These are phyloP conservation scores for Hydnomerulius pinastri DNA, from an alignment of 768 basidiomycete species.

Conservation along the genomic window DNA sequence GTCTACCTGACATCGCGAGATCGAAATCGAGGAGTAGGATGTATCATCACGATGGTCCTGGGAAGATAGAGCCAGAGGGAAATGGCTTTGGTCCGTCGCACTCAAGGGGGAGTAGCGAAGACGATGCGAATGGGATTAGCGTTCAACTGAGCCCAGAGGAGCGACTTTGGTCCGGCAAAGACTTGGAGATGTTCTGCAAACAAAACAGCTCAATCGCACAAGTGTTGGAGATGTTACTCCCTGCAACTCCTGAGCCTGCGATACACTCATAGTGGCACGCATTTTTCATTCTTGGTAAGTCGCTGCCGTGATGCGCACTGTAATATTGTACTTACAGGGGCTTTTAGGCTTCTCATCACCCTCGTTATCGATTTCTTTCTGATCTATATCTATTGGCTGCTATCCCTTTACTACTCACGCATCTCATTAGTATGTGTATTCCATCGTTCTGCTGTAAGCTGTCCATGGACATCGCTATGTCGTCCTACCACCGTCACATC, in stretches of 20 bases:
- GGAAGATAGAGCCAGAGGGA: constrained; percentile 63
- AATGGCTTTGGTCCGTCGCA: constrained; percentile 20
- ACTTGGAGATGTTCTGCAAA: constrained; percentile 79
- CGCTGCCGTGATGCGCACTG: background rate
- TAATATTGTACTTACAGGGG: constrained; percentile 11
- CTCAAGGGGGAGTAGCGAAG: constrained; percentile 32
- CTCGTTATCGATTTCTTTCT: constrained; percentile 24
- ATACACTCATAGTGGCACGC: constrained; percentile 23
- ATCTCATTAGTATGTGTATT: constrained; percentile 30
- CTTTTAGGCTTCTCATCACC: constrained; percentile 12
- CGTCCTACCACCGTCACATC: constrained; percentile 24
- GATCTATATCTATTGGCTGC: constrained; percentile 29
- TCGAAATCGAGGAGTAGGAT: constrained; percentile 73
- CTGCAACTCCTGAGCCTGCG: constrained; percentile 44
- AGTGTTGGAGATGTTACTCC: constrained; percentile 66
- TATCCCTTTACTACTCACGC: constrained; percentile 25
- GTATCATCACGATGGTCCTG: constrained; percentile 64
- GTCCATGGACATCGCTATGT: constrained; percentile 26
- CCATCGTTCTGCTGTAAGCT: constrained; percentile 28
- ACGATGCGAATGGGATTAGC: constrained; percentile 33
- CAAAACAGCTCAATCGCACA: constrained; percentile 87
- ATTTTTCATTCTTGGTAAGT: constrained; percentile 24
- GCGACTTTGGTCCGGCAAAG: constrained; percentile 75
- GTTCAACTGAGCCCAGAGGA: constrained; percentile 42
- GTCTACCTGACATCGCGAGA: constrained; percentile 47